Evolutionary conservation across 345 rosid genomes (phyloP), one percentile per base, ranked within the genome.

Genomic region (Lepidium sativum): DNA sequence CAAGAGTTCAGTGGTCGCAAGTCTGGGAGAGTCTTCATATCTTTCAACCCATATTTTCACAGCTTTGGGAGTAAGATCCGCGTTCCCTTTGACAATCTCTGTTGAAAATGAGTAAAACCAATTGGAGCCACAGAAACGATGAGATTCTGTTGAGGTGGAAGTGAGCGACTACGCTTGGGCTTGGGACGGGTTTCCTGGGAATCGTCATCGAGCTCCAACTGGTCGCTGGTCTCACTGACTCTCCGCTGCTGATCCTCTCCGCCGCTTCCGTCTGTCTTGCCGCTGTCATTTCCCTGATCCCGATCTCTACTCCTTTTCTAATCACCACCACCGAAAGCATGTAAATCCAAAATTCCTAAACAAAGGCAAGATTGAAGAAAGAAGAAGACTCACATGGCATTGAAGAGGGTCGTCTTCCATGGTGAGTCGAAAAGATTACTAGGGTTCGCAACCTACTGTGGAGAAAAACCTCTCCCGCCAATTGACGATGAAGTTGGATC

Each of bases 11-110:
- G 80, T 82, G 73, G 84, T 78, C 1, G 99, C 96, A 75, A 81
- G 79, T 65, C 80, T 86, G 40, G 92, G 82, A 78, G 88, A 75
- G 74, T 70, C 69, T 72, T 90, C 99, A 60, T 90, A 90, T 54
- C 71, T 79, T 78, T 88, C 96, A 38, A 82, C 95, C 96, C 95
- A 90, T 51, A 75, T 80, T 78, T 88, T 94, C 17, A 84, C 96
- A 37, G 70, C 75, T 70, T 77, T 88, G 71, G 86, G 79, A 71
- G 89, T 86, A 29, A 63, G 74, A 68, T 76, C 85, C 23, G 84
- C 97, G 23, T 77, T 79, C 49, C 96, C 88, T 80, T 81, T 86
- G 50, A 94, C 80, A 67, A 84, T 75, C 77, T 90, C 99, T 94
- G 82, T 77, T n/a, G n/a, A n/a, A n/a, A n/a, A n/a, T n/a, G 71